Conservation (phyloP, 1,284 basidiomycete genomes). For the Tranzscheliella williamsii region DNA sequence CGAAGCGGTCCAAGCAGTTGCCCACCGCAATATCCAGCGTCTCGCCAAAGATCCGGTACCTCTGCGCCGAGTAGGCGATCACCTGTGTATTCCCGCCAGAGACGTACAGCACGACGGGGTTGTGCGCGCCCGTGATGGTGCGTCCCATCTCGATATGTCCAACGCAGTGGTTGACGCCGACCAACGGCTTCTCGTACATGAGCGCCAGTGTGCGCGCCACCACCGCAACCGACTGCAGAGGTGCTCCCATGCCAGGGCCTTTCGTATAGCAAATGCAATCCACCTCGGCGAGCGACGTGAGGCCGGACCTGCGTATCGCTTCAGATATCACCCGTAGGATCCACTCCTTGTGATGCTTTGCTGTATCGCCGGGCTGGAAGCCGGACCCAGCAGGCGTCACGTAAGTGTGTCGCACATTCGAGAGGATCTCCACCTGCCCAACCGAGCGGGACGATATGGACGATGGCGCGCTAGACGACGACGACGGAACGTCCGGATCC, state of each 20-base stretch:
- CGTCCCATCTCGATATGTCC: conserved; percentile 99
- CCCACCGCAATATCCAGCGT: conserved; percentile 98
- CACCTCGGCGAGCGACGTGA: conserved; percentile 73
- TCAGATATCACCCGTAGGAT: conserved; percentile 79
- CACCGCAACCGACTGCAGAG: conserved; percentile 88
- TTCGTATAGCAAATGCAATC: conserved; percentile 98
- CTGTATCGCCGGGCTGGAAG: conserved; percentile 92
- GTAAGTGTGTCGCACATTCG: conserved; percentile 87
- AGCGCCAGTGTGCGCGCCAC: conserved; percentile 91
- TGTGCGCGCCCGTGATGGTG: conserved; percentile 88
- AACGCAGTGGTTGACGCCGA: conserved; percentile 98
- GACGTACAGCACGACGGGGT: conserved; percentile 96
- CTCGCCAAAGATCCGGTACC: conserved; percentile 98
- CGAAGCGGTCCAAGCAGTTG: conserved; percentile 96
- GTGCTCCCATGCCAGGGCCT: conserved; percentile 99
- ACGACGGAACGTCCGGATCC: conserved; percentile 61
- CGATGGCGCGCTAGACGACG: conserved; percentile 49
- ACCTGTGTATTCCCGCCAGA: conserved; percentile 99
- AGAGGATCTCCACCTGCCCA: conserved; percentile 61
- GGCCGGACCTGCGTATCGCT: conserved; percentile 73
- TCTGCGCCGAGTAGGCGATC: conserved; percentile 89
- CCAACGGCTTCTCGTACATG: conserved; percentile 84
- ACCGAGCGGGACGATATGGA: conserved; percentile 73
- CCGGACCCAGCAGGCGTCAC: conserved; percentile 97
- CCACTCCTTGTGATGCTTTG: conserved; percentile 94